Conservation (phyloP, 2,329 filamentous ascomycete species). For the Ilyonectria mors-panacis region DNA sequence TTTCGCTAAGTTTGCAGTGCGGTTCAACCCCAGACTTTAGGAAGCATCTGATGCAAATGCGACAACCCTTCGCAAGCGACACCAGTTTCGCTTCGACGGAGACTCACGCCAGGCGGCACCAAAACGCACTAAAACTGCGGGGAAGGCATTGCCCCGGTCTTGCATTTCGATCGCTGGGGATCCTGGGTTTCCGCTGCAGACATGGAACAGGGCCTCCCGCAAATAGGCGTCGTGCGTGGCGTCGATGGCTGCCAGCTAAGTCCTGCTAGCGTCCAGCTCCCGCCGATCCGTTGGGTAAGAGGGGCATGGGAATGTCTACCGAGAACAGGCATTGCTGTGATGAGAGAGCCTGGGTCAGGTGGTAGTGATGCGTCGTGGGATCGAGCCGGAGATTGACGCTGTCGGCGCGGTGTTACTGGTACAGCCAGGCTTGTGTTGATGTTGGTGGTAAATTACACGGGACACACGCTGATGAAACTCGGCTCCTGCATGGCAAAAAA, state of each 20-base stretch:
- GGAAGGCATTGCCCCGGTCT: not conserved
- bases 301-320: not conserved
- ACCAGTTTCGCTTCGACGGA: too few relatives aligned
- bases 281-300: slow-evolving; percentile 8
- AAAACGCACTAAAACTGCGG: too few relatives aligned
- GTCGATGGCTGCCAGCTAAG: slow-evolving; percentile 4
- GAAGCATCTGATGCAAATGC: too few relatives aligned
- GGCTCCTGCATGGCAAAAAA: not conserved
- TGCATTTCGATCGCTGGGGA: not conserved
- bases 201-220: not conserved
- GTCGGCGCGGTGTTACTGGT: not conserved
- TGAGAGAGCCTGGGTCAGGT: not conserved
- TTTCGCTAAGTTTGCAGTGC: too few relatives aligned
- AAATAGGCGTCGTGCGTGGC: not conserved
- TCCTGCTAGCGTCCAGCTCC: slow-evolving; percentile 8
- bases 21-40: too few relatives aligned
- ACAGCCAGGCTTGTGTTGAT: not conserved
- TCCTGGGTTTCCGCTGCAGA: not conserved
- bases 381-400: not conserved
- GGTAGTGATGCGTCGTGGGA: not conserved
- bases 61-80: too few relatives aligned
- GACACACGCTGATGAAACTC: not conserved
- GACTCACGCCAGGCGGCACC: too few relatives aligned
- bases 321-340: slow-evolving; percentile 1
- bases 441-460: not conserved